These are phyloP conservation scores for Phellopilus nigrolimitatus DNA, from an alignment of 1,284 basidiomycete species.

Conservation along the genomic window DNA sequence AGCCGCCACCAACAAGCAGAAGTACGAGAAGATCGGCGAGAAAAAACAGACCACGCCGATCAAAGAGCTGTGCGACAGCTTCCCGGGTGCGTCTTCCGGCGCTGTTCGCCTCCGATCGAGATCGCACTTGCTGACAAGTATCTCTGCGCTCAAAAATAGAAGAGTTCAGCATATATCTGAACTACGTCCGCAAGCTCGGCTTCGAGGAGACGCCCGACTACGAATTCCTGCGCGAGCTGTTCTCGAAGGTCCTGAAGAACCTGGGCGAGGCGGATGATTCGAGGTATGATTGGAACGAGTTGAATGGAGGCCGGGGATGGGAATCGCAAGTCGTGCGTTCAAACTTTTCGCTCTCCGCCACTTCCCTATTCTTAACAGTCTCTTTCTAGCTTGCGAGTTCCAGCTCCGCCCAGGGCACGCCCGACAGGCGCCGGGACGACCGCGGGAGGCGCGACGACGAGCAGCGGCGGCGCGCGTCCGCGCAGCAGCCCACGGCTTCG, in stretches of 20 bases:
- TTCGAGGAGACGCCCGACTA: constrained; percentile 97
- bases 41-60: constrained; percentile 98
- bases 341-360: constrained; percentile 15
- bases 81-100: constrained; percentile 69
- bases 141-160: constrained; percentile 38
- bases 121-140: constrained; percentile 3
- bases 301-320: constrained; percentile 94
- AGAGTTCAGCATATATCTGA: constrained; percentile 85
- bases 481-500: constrained; percentile 36
- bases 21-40: constrained; percentile 98
- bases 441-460: constrained; percentile 46
- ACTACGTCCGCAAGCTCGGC: constrained; percentile 84
- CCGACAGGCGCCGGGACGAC: constrained; percentile 54
- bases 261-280: constrained; percentile 85
- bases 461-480: constrained; percentile 41
- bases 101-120: neutral
- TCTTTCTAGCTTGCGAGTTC: constrained; percentile 39
- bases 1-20: constrained; percentile 96
- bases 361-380: constrained; percentile 3
- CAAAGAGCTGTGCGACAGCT: constrained; percentile 90
- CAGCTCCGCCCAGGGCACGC: constrained; percentile 40
- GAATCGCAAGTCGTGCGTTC: constrained; percentile 72
- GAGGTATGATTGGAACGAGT: constrained; percentile 86
- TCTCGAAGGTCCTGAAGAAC: constrained; percentile 88
- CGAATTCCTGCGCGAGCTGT: constrained; percentile 90